These are phyloP conservation scores for Botrytis fabae DNA, from an alignment of 2,329 filamentous ascomycete species.

Conservation along the genomic window DNA sequence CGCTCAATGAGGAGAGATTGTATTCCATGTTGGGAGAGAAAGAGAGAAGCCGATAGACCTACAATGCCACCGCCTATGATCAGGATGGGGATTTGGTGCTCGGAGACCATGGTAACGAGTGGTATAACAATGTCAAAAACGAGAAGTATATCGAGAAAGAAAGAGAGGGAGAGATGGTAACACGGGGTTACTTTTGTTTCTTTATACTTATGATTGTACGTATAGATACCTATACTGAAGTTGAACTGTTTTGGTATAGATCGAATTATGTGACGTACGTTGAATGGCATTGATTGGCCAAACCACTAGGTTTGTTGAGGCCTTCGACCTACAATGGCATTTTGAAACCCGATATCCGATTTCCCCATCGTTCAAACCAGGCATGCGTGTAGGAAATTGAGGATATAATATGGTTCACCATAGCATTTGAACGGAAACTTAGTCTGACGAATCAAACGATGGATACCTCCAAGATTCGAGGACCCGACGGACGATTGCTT, in stretches of 20 bases:
- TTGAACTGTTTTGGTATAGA: neutral
- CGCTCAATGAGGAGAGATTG: conserved; percentile 44
- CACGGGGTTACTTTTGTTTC: neutral
- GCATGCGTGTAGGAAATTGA: neutral
- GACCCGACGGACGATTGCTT: neutral
- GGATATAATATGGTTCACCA: neutral
- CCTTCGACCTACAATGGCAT: neutral
- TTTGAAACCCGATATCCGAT: neutral
- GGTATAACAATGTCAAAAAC: neutral
- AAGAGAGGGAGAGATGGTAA: too few species aligned
- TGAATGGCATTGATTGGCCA: neutral
- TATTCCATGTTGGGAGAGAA: conserved; percentile 41
- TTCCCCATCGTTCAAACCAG: neutral
- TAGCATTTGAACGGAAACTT: neutral
- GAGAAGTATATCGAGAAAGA: neutral
- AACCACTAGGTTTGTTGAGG: neutral
- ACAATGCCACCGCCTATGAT: conserved; percentile 46
- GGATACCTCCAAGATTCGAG: neutral
- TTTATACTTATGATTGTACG: neutral
- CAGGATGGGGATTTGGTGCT: conserved; percentile 37
- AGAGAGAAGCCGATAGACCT: conserved; percentile 44
- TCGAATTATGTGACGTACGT: neutral
- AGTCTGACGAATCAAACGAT: neutral
- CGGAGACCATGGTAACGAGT: neutral
- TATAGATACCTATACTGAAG: neutral